Percentiles rank a stretch among this genome's conserved stretches.
phyloP scores from a whole-genome alignment of 176 grass and related monocot species.

The Microstegium vimineum region DNA sequence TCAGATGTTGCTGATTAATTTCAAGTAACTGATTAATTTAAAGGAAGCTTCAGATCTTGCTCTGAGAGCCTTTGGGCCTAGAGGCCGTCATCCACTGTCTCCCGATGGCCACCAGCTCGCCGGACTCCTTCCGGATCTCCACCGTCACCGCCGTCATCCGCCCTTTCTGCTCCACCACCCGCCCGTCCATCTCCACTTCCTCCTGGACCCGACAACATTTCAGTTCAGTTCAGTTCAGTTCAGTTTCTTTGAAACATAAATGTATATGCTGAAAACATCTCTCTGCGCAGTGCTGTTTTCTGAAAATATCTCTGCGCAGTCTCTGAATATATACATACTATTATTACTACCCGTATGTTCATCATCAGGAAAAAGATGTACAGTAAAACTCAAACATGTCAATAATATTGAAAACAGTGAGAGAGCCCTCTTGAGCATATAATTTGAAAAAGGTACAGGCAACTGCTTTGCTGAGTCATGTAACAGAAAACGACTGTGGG shows the following conservation, averaged over 20 bases:
- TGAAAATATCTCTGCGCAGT: neutral
- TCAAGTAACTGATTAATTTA: too few species aligned
- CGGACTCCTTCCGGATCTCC: constrained; percentile 50
- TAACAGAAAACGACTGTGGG: neutral
- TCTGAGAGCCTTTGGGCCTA: constrained; percentile 40
- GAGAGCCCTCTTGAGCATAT: neutral
- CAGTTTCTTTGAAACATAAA: neutral
- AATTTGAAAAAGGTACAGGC: neutral
- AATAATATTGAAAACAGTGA: neutral
- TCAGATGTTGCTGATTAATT: constrained; percentile 44
- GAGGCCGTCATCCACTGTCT: constrained; percentile 67
- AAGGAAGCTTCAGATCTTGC: constrained; percentile 41
- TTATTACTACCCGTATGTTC: neutral
- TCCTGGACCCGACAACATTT: constrained; percentile 37
- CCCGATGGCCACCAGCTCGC: constrained; percentile 57
- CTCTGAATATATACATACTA: neutral
- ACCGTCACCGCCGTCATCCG: constrained; percentile 57
- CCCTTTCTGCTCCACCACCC: constrained; percentile 52
- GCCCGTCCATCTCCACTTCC: constrained; percentile 63
- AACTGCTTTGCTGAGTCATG: neutral
- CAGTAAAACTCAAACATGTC: neutral
- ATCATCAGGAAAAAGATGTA: neutral
- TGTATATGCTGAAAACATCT: neutral
- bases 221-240: neutral
- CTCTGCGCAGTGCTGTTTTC: neutral